A percentile compares a stretch with the other conserved stretches of the same genome.
phyloP scores from a whole-genome alignment of 108 stramenopile genomes.

The Stephanodiscus triporus region DNA sequence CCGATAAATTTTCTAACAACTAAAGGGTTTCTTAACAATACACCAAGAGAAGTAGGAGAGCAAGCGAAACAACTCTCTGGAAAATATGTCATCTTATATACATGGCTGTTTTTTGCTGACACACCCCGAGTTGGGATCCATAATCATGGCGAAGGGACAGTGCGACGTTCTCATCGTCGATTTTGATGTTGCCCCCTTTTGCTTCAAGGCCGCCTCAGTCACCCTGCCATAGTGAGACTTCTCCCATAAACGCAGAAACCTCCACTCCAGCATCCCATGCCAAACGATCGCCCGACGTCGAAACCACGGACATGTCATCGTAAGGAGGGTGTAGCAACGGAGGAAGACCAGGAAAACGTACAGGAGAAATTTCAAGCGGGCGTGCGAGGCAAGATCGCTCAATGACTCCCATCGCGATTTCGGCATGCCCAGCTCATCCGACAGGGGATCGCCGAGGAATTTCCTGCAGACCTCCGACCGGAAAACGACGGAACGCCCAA shows the following conservation, averaged over 20 bases:
- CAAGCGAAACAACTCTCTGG: no score
- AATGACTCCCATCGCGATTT: constrained; percentile 18
- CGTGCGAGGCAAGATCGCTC: background rate
- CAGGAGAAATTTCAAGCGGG: constrained; percentile 9
- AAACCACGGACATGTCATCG: constrained; percentile 44
- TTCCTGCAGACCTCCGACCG: constrained; percentile 67
- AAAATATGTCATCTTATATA: no score
- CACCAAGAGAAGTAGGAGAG: no score
- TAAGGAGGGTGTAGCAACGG: constrained; percentile 52
- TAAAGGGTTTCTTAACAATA: no score
- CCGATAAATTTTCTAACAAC: no score
- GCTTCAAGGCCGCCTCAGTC: constrained; percentile 29
- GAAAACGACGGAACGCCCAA: constrained; percentile 43
- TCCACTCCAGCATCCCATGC: constrained; percentile 35
- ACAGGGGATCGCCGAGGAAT: constrained; percentile 70
- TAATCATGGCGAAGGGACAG: constrained; percentile 73
- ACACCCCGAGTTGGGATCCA: no score
- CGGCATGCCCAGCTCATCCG: constrained; percentile 62
- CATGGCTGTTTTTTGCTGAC: no score
- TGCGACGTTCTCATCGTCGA: constrained; percentile 11
- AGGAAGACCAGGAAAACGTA: constrained; percentile 43
- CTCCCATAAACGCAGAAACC: constrained; percentile 53
- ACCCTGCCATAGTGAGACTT: constrained; percentile 52
- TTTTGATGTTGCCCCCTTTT: constrained; percentile 2
- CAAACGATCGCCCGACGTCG: constrained; percentile 36